Base-by-base conservation (phyloP, 2,329 filamentous ascomycete genomes). In the Fusarium lateritium region DNA sequence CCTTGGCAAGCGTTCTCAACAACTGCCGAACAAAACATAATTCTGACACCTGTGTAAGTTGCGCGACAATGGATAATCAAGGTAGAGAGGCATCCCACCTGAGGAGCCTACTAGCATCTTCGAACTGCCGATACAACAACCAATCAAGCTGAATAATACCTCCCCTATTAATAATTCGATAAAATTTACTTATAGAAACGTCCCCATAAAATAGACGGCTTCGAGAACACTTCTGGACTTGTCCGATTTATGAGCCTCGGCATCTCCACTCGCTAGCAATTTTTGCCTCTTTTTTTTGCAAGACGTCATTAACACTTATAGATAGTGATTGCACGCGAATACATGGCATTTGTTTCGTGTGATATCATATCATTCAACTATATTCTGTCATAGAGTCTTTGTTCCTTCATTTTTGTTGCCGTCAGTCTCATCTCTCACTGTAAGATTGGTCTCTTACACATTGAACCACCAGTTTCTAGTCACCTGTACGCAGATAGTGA, bases 261-360 rank as follows among this genome's bases (percentile, higher is more conserved):
- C 33, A 67, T 60, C 36, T 60, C 67, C 58, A 68, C 63, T 56
- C 21, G 15, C 7, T 56, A 31, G 14, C 33, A 51, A 34, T 49
- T 56, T 54, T 28, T 46, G 46, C 34, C 21, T 50, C 26, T 26
- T 34, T 60, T 44, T 26, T 19, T 51, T 47, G 6, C 14, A 69
- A 56, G 44, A 65, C 67, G 66, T 70, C 67, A 70, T 70, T 51
- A 15, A 36, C 21, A 46, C 34, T 52, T 40, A 44, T 43, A 22
- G 9, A 43, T 40, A 10, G 34, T 53, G 34, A 28, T 59, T 21
- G 5, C n/a, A 61, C 22, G 17, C 22, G n/a, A 36, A 22, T n/a
- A 31, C 13, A 56, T 47, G n/a, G 26, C 39, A 40, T 39, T 56
- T 17, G 26, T 28, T 28, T 6, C 17, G 42, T 47, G 21, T 63